These are phyloP conservation scores for Selaginella tamariscina DNA, from an alignment of 75 land plant species.

Conservation along the genomic window DNA sequence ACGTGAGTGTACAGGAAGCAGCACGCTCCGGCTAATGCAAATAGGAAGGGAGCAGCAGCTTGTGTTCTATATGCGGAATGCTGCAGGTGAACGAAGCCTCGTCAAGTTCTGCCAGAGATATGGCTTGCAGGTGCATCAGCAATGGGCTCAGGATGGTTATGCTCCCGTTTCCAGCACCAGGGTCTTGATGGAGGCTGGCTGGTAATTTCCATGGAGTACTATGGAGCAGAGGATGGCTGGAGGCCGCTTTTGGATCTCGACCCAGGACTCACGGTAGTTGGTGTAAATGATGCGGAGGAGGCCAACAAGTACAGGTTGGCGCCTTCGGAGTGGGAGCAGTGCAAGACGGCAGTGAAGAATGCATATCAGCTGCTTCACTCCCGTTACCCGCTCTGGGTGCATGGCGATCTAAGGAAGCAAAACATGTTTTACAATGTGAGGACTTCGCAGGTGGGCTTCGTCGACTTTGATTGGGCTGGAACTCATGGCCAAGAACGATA, in stretches of 20 bases:
- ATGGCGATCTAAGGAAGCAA: neutral
- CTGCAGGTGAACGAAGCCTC: neutral
- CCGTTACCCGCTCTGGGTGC: neutral
- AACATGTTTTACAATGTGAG: neutral
- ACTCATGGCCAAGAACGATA: neutral
- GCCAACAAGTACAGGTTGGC: neutral
- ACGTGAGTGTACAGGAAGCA: neutral
- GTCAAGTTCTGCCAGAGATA: slow-evolving; percentile 3
- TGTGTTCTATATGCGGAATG: slow-evolving; percentile 1
- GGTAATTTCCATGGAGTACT: neutral
- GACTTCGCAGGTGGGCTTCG: neutral
- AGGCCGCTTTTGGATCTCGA: neutral
- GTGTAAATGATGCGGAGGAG: neutral
- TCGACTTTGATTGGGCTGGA: neutral
- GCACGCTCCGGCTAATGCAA: neutral
- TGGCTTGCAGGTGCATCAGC: slow-evolving; percentile 2
- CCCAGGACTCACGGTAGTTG: neutral
- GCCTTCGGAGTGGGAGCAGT: neutral
- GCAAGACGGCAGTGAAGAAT: slow-evolving; percentile 1
- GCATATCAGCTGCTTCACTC: neutral
- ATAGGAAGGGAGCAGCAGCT: slow-evolving; percentile 4
- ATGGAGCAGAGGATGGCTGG: neutral
- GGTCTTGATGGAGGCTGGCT: slow-evolving; percentile 4
- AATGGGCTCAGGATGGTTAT: neutral
- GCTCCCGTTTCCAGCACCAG: slow-evolving; percentile 4